These are phyloP conservation scores for Diaporthe sp. DNA, from an alignment of 2,329 filamentous ascomycete genomes.

Conservation along the genomic window DNA sequence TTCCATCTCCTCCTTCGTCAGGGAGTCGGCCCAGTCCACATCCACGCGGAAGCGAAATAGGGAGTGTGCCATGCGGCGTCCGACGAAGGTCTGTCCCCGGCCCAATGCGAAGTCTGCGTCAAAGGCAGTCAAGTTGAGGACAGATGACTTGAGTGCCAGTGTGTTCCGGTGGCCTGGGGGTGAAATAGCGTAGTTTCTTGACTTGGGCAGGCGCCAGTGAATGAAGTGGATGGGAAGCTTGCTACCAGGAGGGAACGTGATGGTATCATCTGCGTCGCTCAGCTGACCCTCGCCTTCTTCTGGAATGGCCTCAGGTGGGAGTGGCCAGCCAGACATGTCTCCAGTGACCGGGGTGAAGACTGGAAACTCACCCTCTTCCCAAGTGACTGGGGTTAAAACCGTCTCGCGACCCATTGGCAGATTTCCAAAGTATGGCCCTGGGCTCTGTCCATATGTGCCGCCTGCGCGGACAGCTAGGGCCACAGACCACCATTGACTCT, in stretches of 20 bases:
- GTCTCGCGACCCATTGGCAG: slow-evolving; percentile 5
- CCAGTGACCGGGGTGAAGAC: slow-evolving; percentile 52
- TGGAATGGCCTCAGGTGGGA: slow-evolving; percentile 38
- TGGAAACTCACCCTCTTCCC: slow-evolving; percentile 53
- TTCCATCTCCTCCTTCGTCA: slow-evolving; percentile 3
- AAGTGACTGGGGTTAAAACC: slow-evolving; percentile 47
- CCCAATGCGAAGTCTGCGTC: slow-evolving; percentile 18
- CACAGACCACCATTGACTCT: not conserved
- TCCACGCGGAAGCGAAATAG: slow-evolving; percentile 17
- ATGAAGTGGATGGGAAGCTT: slow-evolving; percentile 17
- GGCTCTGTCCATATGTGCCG: not conserved
- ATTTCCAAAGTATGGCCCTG: slow-evolving; percentile 12
- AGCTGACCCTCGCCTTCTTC: slow-evolving; percentile 6
- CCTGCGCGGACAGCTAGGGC: not conserved
- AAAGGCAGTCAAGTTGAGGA: slow-evolving; percentile 12
- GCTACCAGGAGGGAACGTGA: slow-evolving; percentile 3
- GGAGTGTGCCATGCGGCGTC: slow-evolving; percentile 13
- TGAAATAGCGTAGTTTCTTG: not conserved
- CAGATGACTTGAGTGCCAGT: slow-evolving; percentile 15
- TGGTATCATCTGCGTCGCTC: not conserved
- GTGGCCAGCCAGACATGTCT: slow-evolving; percentile 46
- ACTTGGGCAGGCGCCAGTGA: not conserved
- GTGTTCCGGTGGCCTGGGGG: not conserved
- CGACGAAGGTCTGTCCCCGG: slow-evolving; percentile 10
- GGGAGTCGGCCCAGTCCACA: not conserved